Percentiles rank a stretch among this genome's conserved stretches.
These are phyloP conservation scores for Boletus sp. DNA, from an alignment of 768 basidiomycete genomes.

Conservation along the genomic window DNA sequence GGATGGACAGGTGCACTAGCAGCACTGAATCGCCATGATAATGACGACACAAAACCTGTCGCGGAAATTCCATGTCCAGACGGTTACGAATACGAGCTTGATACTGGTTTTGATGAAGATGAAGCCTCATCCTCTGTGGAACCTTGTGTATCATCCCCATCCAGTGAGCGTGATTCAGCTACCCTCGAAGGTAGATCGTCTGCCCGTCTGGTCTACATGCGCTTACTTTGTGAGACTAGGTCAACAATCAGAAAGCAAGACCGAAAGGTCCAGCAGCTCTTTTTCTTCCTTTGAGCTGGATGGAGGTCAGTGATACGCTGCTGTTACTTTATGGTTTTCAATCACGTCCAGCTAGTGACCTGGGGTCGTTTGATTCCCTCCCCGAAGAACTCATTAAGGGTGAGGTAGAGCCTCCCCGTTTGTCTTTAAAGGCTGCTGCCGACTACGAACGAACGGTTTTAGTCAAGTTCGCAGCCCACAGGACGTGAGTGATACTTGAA, in stretches of 20 bases:
- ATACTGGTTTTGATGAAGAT: conserved; percentile 27
- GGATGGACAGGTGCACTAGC: conserved; percentile 10
- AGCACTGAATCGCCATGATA: not conserved
- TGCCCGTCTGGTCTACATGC: not conserved
- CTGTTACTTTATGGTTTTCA: conserved; percentile 1
- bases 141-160: not conserved
- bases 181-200: conserved; percentile 1
- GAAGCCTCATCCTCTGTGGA: not conserved
- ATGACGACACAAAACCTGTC: not conserved
- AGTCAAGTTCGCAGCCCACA: conserved; percentile 16
- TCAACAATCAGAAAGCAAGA: not conserved
- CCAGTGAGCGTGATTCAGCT: not conserved
- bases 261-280: not conserved
- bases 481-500: conserved; percentile 8
- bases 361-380: not conserved
- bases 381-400: conserved; percentile 4
- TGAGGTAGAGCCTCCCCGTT: not conserved
- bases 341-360: conserved; percentile 3
- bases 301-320: conserved; percentile 1
- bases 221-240: conserved; percentile 4
- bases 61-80: conserved; percentile 5
- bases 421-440: not conserved
- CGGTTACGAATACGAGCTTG: conserved; percentile 20
- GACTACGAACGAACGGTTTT: not conserved
- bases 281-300: conserved; percentile 9